Percentiles rank a stretch among this genome's conserved stretches.
phyloP scores from a whole-genome alignment of 257 asterid species.

The Striga asiatica region DNA sequence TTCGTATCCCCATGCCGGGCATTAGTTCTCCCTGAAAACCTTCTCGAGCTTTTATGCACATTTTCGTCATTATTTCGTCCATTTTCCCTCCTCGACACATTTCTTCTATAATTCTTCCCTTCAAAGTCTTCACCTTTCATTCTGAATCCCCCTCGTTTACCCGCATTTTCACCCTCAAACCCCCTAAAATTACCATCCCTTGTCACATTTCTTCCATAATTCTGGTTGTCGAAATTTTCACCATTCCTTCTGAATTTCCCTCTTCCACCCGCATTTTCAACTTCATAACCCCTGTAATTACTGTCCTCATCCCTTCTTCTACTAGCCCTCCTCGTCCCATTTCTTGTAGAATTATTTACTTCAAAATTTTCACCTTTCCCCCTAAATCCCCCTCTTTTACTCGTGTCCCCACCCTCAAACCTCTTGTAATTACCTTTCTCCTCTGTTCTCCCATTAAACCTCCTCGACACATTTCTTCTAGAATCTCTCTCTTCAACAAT shows the following conservation, averaged over 20 bases:
- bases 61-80: slow-evolving; percentile 18
- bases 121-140: neutral
- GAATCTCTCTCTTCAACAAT: too few species aligned
- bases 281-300: slow-evolving; percentile 16
- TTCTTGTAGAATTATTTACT: neutral
- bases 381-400: neutral
- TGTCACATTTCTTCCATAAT: slow-evolving; percentile 2
- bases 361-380: slow-evolving; percentile 7
- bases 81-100: slow-evolving; percentile 6
- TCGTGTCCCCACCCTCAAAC: neutral
- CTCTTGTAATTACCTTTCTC: slow-evolving; percentile 11
- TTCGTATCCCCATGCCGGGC: slow-evolving; percentile 18
- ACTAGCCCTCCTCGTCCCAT: neutral
- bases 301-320: slow-evolving; percentile 24
- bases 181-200: neutral
- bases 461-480: too few species aligned
- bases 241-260: slow-evolving; percentile 1
- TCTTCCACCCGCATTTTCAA: slow-evolving; percentile 10
- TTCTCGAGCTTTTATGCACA: slow-evolving; percentile 21
- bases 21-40: slow-evolving; percentile 24
- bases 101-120: slow-evolving; percentile 6
- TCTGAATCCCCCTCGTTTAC: neutral
- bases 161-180: neutral
- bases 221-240: slow-evolving; percentile 1
- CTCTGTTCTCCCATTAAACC: slow-evolving; percentile 15